These are phyloP conservation scores for Lactifluus subvellereus DNA, from an alignment of 768 basidiomycete species.

Conservation along the genomic window DNA sequence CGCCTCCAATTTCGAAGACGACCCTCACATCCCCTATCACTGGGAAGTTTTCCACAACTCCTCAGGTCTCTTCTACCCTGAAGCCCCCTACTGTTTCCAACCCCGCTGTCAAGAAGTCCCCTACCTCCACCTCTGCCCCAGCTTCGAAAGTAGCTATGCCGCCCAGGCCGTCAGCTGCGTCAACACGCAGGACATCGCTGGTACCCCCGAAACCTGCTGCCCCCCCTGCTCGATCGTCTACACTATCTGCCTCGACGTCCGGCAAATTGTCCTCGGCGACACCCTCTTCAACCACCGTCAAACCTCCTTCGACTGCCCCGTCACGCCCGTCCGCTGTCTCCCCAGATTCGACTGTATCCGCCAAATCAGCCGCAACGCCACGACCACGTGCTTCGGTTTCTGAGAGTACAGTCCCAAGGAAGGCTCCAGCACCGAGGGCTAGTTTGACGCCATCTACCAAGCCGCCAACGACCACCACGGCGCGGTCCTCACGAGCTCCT, in stretches of 20 bases:
- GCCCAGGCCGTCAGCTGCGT: constrained; percentile 19
- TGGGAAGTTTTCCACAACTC: constrained; percentile 20
- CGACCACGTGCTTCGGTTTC: constrained; percentile 66
- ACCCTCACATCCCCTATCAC: constrained; percentile 35
- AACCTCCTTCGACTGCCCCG: constrained; percentile 33
- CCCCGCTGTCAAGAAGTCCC: constrained; percentile 30
- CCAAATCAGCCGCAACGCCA: constrained; percentile 28
- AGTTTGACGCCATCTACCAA: constrained; percentile 33
- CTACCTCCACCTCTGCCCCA: constrained; percentile 24
- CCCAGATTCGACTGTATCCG: constrained; percentile 41
- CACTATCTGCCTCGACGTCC: constrained; percentile 23
- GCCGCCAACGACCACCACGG: constrained; percentile 34
- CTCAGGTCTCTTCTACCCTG: constrained; percentile 33
- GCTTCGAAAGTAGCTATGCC: constrained; percentile 23
- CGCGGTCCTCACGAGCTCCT: constrained; percentile 37
- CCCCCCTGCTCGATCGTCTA: constrained; percentile 11
- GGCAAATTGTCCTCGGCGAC: constrained; percentile 22
- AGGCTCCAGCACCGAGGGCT: constrained; percentile 27
- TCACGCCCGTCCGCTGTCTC: constrained; percentile 50
- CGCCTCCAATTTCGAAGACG: constrained; percentile 35
- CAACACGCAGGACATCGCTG: constrained; percentile 33
- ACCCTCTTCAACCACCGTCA: constrained; percentile 35
- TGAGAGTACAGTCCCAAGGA: constrained; percentile 50
- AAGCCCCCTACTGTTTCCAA: constrained; percentile 27
- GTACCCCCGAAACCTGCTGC: constrained; percentile 29